phyloP scores from a whole-genome alignment of 148 eudicot genomes.

The Chenopodium berlandieri region DNA sequence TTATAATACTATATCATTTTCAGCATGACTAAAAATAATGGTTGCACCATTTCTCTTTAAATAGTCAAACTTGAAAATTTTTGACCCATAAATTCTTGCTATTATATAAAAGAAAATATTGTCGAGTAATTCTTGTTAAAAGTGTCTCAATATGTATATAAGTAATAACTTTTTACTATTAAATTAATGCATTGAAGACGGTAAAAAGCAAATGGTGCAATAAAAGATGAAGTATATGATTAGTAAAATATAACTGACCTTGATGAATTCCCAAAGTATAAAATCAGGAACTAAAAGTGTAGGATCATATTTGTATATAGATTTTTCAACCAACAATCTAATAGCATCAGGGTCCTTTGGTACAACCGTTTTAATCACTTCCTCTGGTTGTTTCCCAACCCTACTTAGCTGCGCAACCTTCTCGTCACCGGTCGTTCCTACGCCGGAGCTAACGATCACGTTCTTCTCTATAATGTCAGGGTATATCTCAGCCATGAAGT shows the following conservation, averaged over 20 bases:
- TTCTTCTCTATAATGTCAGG: slow-evolving; percentile 47
- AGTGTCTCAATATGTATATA: no score
- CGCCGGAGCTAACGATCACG: slow-evolving; percentile 62
- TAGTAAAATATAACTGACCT: slow-evolving; percentile 25
- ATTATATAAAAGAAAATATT: no score
- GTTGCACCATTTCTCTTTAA: no score
- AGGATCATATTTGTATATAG: slow-evolving; percentile 28
- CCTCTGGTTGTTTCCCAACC: slow-evolving; percentile 26
- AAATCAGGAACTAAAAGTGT: slow-evolving; percentile 34
- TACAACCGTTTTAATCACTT: slow-evolving; percentile 41
- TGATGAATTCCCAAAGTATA: slow-evolving; percentile 40
- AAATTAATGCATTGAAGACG: no score
- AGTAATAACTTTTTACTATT: no score
- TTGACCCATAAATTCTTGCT: no score
- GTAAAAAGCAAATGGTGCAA: no score
- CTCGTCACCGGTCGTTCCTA: slow-evolving; percentile 42
- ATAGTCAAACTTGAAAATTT: no score
- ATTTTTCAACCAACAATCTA: slow-evolving; percentile 25
- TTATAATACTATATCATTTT: no score
- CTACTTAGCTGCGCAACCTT: slow-evolving; percentile 32
- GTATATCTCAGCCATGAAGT: slow-evolving; percentile 57
- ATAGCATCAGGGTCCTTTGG: slow-evolving; percentile 41
- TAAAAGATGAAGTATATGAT: not conserved
- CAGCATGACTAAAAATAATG: no score
- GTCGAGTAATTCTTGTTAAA: no score